These are phyloP conservation scores for Syzygium aqueum DNA, from an alignment of 345 rosid genomes.

Conservation along the genomic window DNA sequence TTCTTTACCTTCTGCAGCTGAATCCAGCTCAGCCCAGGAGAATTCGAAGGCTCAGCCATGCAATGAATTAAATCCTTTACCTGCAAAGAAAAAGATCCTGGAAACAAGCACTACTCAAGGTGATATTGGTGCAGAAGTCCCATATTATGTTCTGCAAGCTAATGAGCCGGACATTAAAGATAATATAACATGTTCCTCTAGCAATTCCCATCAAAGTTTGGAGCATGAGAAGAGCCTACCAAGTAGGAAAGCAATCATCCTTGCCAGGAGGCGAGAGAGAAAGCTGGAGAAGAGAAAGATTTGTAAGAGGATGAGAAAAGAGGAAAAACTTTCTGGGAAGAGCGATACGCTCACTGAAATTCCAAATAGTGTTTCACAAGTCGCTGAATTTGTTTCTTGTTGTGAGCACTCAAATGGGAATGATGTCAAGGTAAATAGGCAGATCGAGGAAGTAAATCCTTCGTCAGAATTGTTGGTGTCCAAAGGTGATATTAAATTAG, in stretches of 20 bases:
- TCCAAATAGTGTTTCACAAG: neutral
- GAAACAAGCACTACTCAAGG: neutral
- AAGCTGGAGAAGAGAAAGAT: slow-evolving; percentile 1
- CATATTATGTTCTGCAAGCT: neutral
- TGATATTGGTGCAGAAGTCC: neutral
- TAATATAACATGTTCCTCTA: neutral
- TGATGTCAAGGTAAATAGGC: slow-evolving; percentile 1
- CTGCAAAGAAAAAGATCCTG: neutral
- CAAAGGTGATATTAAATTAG: neutral
- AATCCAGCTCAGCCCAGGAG: neutral
- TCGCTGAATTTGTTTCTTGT: neutral
- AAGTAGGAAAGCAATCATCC: neutral
- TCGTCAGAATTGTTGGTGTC: neutral
- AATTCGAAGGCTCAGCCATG: neutral
- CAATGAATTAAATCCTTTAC: neutral
- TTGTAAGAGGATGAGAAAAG: neutral
- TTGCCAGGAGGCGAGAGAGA: neutral
- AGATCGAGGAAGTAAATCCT: neutral
- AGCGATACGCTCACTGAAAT: neutral
- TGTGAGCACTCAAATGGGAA: neutral
- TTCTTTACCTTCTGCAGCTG: neutral
- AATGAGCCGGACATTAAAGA: neutral
- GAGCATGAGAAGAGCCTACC: neutral
- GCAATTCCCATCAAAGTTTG: neutral
- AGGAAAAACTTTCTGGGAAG: neutral